These are phyloP conservation scores for Spencermartinsiella ligniputridi DNA, from an alignment of 1,139 yeast species.

Conservation along the genomic window DNA sequence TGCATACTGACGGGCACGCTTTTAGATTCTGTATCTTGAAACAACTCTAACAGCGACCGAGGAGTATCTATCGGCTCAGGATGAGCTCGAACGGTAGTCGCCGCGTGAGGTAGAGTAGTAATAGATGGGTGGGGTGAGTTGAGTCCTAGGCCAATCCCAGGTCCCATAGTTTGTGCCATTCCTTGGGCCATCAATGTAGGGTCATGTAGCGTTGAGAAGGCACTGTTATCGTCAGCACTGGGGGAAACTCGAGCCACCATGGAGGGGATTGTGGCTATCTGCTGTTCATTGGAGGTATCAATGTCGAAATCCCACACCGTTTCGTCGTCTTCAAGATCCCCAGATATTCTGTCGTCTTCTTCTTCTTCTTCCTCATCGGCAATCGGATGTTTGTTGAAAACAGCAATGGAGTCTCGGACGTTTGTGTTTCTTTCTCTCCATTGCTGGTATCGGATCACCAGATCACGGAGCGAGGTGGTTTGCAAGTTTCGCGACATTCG, in stretches of 20 bases:
- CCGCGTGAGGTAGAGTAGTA: not conserved
- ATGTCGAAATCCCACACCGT: conserved; percentile 37
- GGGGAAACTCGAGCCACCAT: not conserved
- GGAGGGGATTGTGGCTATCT: not conserved
- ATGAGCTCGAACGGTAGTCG: conserved; percentile 1
- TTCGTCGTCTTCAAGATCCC: conserved; percentile 35
- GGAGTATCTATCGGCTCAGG: conserved; percentile 41
- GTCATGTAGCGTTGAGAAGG: not conserved
- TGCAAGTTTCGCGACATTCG: conserved; percentile 56
- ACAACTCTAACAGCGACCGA: conserved; percentile 64
- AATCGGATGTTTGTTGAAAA: conserved; percentile 22
- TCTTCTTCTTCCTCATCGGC: conserved; percentile 33
- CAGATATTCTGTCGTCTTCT: conserved; percentile 43
- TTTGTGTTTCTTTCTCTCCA: conserved; percentile 48
- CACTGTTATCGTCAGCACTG: not conserved
- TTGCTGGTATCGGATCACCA: conserved; percentile 70
- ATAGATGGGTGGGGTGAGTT: not conserved
- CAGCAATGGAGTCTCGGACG: conserved; percentile 30
- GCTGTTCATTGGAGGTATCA: conserved; percentile 9
- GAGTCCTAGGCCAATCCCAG: not conserved
- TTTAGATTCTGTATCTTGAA: conserved; percentile 42
- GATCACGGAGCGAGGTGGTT: conserved; percentile 61
- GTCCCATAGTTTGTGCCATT: not conserved
- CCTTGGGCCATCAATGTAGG: not conserved
- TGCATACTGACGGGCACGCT: conserved; percentile 3